Conservation (phyloP, 2,329 filamentous ascomycete genomes). For the Ophiostoma angusticollis region DNA sequence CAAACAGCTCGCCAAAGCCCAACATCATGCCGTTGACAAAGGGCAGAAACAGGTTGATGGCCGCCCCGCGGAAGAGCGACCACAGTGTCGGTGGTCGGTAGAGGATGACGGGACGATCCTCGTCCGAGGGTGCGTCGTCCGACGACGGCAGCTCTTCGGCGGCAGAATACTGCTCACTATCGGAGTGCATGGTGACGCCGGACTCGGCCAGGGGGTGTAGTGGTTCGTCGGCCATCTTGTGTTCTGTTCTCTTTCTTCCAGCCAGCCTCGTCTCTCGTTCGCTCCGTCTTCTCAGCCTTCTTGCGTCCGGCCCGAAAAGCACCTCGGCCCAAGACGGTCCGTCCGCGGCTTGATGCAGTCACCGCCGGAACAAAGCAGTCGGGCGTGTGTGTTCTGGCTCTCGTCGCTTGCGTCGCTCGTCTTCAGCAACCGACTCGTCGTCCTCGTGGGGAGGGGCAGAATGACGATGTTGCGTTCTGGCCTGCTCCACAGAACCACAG, state of each 20-base stretch:
- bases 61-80: conserved; percentile 73
- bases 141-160: conserved; percentile 49
- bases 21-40: conserved; percentile 98
- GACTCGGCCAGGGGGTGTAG: conserved; percentile 53
- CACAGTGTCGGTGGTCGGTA: conserved; percentile 84
- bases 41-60: conserved; percentile 88
- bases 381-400: no score
- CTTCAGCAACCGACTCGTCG: no score
- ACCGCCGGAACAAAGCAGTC: no score
- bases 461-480: neutral
- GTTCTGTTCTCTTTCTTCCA: neutral
- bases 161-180: conserved; percentile 70
- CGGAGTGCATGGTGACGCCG: conserved; percentile 64
- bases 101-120: conserved; percentile 54
- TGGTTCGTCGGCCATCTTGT: conserved; percentile 39
- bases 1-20: conserved; percentile 92
- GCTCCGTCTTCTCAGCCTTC: no score
- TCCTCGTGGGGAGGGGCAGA: conserved; percentile 5
- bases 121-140: conserved; percentile 35
- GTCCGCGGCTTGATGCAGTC: no score
- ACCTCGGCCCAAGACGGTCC: no score
- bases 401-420: no score
- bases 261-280: neutral
- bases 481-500: neutral
- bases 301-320: no score